These are phyloP conservation scores for Termitomyces sp. DNA, from an alignment of 768 basidiomycete genomes.

Conservation along the genomic window DNA sequence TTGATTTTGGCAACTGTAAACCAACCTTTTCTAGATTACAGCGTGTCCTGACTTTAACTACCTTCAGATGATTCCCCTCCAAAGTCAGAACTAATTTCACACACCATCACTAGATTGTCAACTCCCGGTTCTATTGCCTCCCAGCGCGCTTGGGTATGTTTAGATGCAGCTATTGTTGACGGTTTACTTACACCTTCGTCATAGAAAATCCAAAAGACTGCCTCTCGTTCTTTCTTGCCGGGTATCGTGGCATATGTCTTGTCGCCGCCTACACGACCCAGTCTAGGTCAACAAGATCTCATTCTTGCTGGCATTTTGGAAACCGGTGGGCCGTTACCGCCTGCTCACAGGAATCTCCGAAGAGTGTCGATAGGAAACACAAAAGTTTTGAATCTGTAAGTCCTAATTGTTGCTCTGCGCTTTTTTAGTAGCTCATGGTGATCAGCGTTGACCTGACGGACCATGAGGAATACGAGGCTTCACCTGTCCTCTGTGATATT, in stretches of 20 bases:
- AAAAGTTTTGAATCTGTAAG: constrained; percentile 52
- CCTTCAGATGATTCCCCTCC: constrained; percentile 32
- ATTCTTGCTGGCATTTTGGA: constrained; percentile 49
- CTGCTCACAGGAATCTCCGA: constrained; percentile 26
- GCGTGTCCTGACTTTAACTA: not conserved
- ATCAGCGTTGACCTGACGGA: constrained; percentile 51
- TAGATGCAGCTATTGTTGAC: not conserved
- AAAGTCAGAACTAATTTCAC: constrained; percentile 33
- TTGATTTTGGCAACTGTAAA: constrained; percentile 66
- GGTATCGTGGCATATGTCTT: constrained; percentile 45
- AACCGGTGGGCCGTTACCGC: constrained; percentile 37
- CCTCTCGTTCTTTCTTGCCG: constrained; percentile 37
- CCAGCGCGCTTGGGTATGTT: constrained; percentile 38
- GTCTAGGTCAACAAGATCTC: constrained; percentile 23
- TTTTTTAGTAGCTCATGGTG: not conserved
- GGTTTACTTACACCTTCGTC: not conserved
- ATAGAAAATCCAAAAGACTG: constrained; percentile 30
- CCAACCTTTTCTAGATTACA: not conserved
- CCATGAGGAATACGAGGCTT: constrained; percentile 47
- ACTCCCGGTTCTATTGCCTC: constrained; percentile 11
- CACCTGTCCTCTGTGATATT: constrained; percentile 40
- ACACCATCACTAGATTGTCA: constrained; percentile 25
- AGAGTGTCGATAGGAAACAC: constrained; percentile 46
- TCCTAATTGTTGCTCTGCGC: constrained; percentile 3
- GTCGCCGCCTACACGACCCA: constrained; percentile 35